A percentile compares a stretch with the other conserved stretches of the same genome.
These are phyloP conservation scores for Solanum gracilifrons DNA, from an alignment of 257 asterid species.

Conservation along the genomic window DNA sequence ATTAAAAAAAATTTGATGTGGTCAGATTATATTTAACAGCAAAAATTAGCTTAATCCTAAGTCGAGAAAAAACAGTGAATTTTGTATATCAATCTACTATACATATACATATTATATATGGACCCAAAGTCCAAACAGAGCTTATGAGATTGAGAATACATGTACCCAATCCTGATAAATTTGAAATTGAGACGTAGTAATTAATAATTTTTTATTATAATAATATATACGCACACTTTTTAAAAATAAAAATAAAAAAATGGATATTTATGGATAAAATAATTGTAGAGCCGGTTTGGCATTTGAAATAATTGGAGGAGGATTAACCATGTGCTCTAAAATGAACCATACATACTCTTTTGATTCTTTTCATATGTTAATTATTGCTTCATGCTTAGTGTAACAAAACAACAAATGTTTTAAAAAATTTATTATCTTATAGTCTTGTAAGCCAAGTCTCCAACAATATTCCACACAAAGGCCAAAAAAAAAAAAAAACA, in stretches of 20 bases:
- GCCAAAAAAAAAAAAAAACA: not conserved
- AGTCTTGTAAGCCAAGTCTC: not conserved
- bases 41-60: no score
- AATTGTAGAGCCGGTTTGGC: not conserved
- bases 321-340: not conserved
- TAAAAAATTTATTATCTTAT: not conserved
- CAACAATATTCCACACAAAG: not conserved
- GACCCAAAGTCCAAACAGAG: not conserved
- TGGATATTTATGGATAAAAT: not conserved
- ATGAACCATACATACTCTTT: not conserved
- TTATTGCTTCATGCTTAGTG: conserved; percentile 16
- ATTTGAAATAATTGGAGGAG: not conserved
- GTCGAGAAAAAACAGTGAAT: no score
- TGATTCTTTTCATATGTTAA: conserved; percentile 6
- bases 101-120: not conserved
- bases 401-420: not conserved
- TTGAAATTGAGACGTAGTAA: not conserved
- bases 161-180: no score
- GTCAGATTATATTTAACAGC: no score
- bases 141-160: not conserved
- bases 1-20: no score
- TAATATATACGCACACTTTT: not conserved
- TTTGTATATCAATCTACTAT: no score
- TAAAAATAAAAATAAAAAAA: not conserved
- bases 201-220: no score